Base-by-base conservation (phyloP, 2,329 filamentous ascomycete genomes). In the Tolypocladium cylindrosporum region DNA sequence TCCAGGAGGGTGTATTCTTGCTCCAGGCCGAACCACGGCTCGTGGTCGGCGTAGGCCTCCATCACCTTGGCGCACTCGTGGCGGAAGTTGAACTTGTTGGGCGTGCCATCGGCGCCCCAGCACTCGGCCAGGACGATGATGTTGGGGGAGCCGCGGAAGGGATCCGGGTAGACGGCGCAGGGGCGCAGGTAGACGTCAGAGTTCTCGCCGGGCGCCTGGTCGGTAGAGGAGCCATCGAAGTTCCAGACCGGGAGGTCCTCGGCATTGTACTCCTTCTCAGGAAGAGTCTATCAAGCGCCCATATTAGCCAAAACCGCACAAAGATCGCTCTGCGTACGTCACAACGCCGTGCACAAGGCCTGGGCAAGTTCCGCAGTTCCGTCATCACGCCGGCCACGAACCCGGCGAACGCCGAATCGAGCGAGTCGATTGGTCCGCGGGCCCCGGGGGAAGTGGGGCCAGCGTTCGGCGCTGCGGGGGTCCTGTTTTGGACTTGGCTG, bases 11-110 rank as follows among this genome's bases (percentile, higher is more conserved):
- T 97, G 84, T 97, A 97, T 77, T 97, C 93, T 74, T 97, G 93
- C 75, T 96, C 93, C 21, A 99, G 86, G 77, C 94, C 94, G 77
- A 97, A 99, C 94, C 93, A 97, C 71, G 94, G 92, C 73, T 89
- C 82, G 69, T 93, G 87, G 59, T 85, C 80, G 73, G 86, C 86
- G 75, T 97, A 86, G 62, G 86, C 83, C 75, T 94, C 86, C 90
- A 97, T 96, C 68, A 97, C 81, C 75, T 94, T 88, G 71, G 85
- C 85, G 70, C 87, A 89, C 71, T 97, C 93, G 74, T 97, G 89
- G 67, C 94, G 90, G 87, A 88, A 90, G 88, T 99, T 99, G 88
- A 85, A 97, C 77, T 96, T 92, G 87, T 97, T 99, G 76, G 94
- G 94, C 62, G 86, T 91, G 72, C 91, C 92, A 76, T 97, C 92